Evolutionary conservation across 2,329 filamentous ascomycete genomes (phyloP).

Genomic region (Zymoseptoria ardabiliae): DNA sequence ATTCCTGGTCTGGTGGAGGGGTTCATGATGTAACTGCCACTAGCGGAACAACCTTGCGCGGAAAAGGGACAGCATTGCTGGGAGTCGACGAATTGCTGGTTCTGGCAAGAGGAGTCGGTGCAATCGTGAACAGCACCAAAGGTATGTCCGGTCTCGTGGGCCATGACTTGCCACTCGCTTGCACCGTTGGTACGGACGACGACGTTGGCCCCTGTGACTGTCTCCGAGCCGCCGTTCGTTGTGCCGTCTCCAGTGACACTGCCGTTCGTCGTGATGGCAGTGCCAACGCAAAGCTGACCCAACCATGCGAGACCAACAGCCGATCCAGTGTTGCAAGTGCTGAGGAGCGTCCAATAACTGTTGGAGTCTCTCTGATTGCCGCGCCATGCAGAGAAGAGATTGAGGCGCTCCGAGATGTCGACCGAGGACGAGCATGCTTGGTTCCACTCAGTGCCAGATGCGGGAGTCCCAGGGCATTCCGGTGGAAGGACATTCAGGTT

Average conservation of each 20-base stretch:
- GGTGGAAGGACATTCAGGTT: constrained; percentile 73
- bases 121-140: constrained; percentile 97
- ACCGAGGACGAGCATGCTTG: constrained; percentile 56
- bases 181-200: constrained; percentile 63
- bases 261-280: constrained; percentile 42
- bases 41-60: constrained; percentile 61
- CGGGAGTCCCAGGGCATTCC: constrained; percentile 64
- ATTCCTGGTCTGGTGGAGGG: constrained; percentile 71
- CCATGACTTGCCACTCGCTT: constrained; percentile 91
- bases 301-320: constrained; percentile 92
- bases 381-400: constrained; percentile 83
- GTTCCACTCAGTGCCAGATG: constrained; percentile 73
- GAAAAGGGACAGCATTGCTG: constrained; percentile 78
- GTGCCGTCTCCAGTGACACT: constrained; percentile 32
- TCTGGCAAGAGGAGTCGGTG: constrained; percentile 56
- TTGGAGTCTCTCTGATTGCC: constrained; percentile 69
- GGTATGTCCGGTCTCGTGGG: constrained; percentile 88
- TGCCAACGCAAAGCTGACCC: constrained; percentile 68
- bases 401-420: constrained; percentile 70
- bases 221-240: constrained; percentile 51
- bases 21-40: constrained; percentile 87
- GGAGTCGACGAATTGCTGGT: constrained; percentile 51
- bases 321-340: constrained; percentile 69
- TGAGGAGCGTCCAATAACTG: constrained; percentile 88
- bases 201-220: constrained; percentile 79